Percentiles rank a stretch among this genome's conserved stretches.
phyloP scores from a whole-genome alignment of 441 rosid genomes.

The Adansonia grandidieri region DNA sequence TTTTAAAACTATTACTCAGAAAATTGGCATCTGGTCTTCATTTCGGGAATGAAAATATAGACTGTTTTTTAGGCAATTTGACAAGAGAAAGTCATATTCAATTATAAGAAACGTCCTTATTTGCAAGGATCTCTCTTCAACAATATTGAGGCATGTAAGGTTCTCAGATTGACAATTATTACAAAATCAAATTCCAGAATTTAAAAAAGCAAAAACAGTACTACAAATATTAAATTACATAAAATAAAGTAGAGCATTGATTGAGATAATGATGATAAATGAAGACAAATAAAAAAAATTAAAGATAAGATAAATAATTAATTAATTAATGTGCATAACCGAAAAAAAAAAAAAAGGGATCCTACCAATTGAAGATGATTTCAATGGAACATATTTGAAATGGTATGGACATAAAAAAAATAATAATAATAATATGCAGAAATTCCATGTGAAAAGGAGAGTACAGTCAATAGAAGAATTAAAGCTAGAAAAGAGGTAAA shows the following conservation, averaged over 20 bases:
- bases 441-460: neutral
- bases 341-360: too few relatives aligned
- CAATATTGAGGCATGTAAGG: neutral
- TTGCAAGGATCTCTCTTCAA: neutral
- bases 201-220: too few relatives aligned
- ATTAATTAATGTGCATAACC: neutral
- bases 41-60: too few relatives aligned
- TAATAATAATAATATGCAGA: too few relatives aligned
- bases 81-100: neutral
- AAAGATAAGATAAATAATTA: neutral
- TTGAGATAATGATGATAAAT: neutral
- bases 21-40: too few relatives aligned
- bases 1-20: neutral
- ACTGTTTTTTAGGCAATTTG: too few relatives aligned
- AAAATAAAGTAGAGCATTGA: neutral
- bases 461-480: neutral
- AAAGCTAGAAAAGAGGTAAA: neutral
- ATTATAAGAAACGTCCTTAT: neutral
- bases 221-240: neutral
- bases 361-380: neutral
- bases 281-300: neutral
- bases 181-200: too few relatives aligned
- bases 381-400: neutral
- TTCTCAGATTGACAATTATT: too few relatives aligned
- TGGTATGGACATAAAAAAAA: neutral